These are phyloP conservation scores for Penicillium verhagenii DNA, from an alignment of 495 filamentous ascomycete genomes.

Conservation along the genomic window DNA sequence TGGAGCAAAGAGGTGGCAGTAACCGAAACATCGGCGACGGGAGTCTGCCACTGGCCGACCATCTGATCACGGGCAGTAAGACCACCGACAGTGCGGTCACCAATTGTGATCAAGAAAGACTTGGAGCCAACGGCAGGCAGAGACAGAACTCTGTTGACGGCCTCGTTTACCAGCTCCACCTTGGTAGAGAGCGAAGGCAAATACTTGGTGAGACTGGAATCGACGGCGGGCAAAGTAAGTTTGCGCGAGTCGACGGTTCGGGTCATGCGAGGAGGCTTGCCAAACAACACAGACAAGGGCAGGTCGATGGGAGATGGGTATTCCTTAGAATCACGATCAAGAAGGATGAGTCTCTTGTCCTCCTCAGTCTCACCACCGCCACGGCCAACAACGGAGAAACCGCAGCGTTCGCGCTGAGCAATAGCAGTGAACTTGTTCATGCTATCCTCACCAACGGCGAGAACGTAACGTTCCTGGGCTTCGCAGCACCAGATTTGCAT, in stretches of 20 bases:
- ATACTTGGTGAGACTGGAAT: slow-evolving; percentile 63
- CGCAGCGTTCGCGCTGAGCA: slow-evolving; percentile 82
- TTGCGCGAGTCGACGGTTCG: slow-evolving; percentile 73
- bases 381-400: slow-evolving; percentile 88
- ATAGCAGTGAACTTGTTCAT: slow-evolving; percentile 84
- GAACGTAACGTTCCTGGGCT: slow-evolving; percentile 92
- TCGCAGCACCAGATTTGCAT: slow-evolving; percentile 97
- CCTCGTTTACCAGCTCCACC: slow-evolving; percentile 66
- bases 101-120: slow-evolving; percentile 95
- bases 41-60: slow-evolving; percentile 96
- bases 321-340: slow-evolving; percentile 76
- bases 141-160: slow-evolving; percentile 74
- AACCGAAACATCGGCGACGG: slow-evolving; percentile 89
- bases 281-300: slow-evolving; percentile 88
- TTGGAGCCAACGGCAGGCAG: slow-evolving; percentile 92
- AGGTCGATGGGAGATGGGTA: slow-evolving; percentile 82
- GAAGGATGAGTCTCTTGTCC: slow-evolving; percentile 71
- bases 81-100: slow-evolving; percentile 87
- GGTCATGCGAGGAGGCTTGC: slow-evolving; percentile 82
- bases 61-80: slow-evolving; percentile 89
- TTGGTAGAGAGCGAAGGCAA: slow-evolving; percentile 58
- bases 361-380: slow-evolving; percentile 61
- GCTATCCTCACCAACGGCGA: slow-evolving; percentile 73
- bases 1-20: slow-evolving; percentile 76
- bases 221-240: slow-evolving; percentile 67